Conservation (phyloP, 805 yeast genomes). For the Spathaspora sp. region DNA sequence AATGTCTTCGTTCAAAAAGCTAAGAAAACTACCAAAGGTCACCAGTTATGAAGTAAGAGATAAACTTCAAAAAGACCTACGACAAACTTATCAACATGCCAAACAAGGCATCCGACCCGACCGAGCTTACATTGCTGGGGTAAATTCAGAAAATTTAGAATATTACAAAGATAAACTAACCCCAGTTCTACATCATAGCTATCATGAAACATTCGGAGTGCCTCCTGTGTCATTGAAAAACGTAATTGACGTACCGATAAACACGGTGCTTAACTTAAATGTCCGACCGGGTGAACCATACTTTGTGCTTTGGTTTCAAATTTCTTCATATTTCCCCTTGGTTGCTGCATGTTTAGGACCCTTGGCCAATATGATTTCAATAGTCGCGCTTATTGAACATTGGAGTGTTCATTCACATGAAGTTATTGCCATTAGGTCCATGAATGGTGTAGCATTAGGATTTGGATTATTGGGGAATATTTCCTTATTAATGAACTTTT, state of each 20-base stretch:
- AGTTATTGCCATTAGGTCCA: conserved; percentile 31
- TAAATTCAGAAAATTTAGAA: conserved; percentile 1
- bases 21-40: not conserved
- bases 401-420: conserved; percentile 51
- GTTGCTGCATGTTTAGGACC: conserved; percentile 80
- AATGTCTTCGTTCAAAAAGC: not conserved
- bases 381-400: conserved; percentile 64
- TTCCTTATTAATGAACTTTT: conserved; percentile 67
- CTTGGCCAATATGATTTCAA: conserved; percentile 66
- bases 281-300: conserved; percentile 35
- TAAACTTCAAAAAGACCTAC: not conserved
- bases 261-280: conserved; percentile 24
- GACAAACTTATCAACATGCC: not conserved
- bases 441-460: conserved; percentile 62
- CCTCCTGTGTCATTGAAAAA: conserved; percentile 20
- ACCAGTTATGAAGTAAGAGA: not conserved
- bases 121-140: not conserved
- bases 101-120: conserved; percentile 6
- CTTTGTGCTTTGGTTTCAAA: conserved; percentile 55
- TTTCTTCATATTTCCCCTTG: conserved; percentile 71
- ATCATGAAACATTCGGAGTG: not conserved
- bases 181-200: conserved; percentile 12
- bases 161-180: conserved; percentile 13
- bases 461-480: conserved; percentile 67
- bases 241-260: conserved; percentile 29